Base-by-base conservation (phyloP, 208 protist species). In the Wallacemonas rigidus region DNA sequence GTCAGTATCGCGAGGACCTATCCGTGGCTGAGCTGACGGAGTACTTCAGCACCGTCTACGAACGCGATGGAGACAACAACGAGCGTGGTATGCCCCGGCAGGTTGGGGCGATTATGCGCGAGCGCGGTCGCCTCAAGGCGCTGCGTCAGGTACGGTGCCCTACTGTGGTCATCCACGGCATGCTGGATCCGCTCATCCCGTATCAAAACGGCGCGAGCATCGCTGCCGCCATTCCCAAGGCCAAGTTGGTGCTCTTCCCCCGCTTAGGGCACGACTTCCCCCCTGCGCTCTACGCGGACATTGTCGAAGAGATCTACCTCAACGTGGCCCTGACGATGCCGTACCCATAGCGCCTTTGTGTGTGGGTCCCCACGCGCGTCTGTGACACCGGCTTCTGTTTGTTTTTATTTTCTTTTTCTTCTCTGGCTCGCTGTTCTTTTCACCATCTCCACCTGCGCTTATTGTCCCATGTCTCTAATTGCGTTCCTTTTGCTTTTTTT, bases 191-290 rank as follows among this genome's bases (percentile, higher is more conserved):
- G 41, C 64, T 92, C 43, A 83, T 95, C 45, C 88, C 90, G 2
- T 78, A 85, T 12, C 72, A 82, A 61, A 93, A 93, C 73, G 86
- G 82, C 11, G 61, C 81, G 69, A 70, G 79, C 38, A 71, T 92
- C 45, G 88, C 84, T 2, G 73, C 80, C 26, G 6, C 80, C 44
- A 71, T 95, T 41, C 76, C 76, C 4, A 63, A 74, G 9, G 75
- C 86, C 35, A 93, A 90, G 77, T 74, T 95, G 14, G 87, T 95
- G 12, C 58, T 93, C 12, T 90, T 86, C 69, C 84, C 88, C 3
- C 67, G 55, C n/a, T 72, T 93, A 35, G 88, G 85, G 2, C 90
- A 95, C 73, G 65, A 75, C 56, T 76, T 93, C 8, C 87, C 80
- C 1, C 43, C 61, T 5, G 76, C 72, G 53, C 53, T 94, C 38